These are phyloP conservation scores for Tylopilus rubrobrunneus DNA, from an alignment of 768 basidiomycete genomes.

Conservation along the genomic window DNA sequence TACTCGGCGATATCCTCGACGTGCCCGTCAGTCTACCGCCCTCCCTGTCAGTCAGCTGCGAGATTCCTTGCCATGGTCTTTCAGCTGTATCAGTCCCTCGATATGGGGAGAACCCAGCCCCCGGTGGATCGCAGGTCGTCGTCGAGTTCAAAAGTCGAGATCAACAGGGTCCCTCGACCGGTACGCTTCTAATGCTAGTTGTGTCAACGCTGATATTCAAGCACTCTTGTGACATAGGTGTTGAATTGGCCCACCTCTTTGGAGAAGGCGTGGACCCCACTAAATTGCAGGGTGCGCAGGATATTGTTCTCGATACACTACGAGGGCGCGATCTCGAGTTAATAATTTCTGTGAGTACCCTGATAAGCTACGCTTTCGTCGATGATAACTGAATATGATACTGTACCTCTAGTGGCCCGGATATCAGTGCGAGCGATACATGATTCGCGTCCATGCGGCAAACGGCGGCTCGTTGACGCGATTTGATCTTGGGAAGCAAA, in stretches of 20 bases:
- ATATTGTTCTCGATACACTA: not conserved
- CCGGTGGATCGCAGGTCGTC: no score
- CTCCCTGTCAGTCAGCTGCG: no score
- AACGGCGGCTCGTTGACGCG: slow-evolving; percentile 1
- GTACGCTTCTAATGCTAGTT: no score
- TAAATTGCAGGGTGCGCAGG: not conserved
- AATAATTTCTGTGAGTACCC: slow-evolving; percentile 3
- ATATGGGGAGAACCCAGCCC: not conserved
- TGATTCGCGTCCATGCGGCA: not conserved
- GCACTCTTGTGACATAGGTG: not conserved
- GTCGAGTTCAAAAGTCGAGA: slow-evolving; percentile 4
- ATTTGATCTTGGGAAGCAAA: not conserved
- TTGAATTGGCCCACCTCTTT: not conserved
- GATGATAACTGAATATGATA: not conserved
- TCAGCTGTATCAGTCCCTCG: no score
- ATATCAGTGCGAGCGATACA: not conserved
- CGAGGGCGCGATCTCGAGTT: not conserved
- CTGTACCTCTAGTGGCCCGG: not conserved
- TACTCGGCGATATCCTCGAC: no score
- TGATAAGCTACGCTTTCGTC: not conserved
- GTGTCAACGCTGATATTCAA: not conserved
- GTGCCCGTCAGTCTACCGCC: no score
- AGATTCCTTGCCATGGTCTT: no score
- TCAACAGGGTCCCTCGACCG: not conserved
- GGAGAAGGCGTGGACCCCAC: rapidly evolving